Evolutionary conservation across 2,329 filamentous ascomycete species (phyloP).

Genomic region (Apiospora aurea): DNA sequence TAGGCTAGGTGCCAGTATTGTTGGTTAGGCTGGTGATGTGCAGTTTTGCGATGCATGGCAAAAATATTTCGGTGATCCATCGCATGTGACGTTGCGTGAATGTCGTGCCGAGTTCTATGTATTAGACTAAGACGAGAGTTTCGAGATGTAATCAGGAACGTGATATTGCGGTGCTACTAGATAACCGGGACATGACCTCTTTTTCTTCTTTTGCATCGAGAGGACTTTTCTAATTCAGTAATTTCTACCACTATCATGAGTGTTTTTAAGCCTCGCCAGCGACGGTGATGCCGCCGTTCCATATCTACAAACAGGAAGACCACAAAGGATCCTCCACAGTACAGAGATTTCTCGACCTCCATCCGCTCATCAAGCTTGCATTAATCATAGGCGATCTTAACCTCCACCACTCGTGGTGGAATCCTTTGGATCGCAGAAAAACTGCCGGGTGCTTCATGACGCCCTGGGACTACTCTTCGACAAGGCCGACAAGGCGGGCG

Average conservation of each 20-base stretch:
- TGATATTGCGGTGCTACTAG: not conserved
- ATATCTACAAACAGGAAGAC: not conserved
- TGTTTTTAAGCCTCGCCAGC: not conserved
- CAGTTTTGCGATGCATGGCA: conserved; percentile 4
- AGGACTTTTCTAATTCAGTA: not conserved
- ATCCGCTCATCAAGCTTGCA: not conserved
- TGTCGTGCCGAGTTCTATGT: not conserved
- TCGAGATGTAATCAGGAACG: conserved; percentile 6
- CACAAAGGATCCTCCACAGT: not conserved
- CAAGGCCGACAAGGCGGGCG: not conserved
- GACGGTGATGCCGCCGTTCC: not conserved
- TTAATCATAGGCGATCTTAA: conserved; percentile 3
- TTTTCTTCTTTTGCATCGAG: not conserved
- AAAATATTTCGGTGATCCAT: conserved; percentile 8
- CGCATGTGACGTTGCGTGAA: conserved; percentile 10
- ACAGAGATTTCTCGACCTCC: not conserved
- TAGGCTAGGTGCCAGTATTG: conserved; percentile 3
- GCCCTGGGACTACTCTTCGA: not conserved
- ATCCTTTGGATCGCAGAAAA: not conserved
- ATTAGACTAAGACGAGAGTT: not conserved
- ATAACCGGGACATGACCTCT: not conserved
- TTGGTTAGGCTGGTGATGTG: conserved; percentile 21
- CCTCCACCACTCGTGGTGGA: not conserved
- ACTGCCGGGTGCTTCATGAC: not conserved
- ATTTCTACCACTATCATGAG: not conserved